Percentiles rank a stretch among this genome's conserved stretches.
These are phyloP conservation scores for Xylaria sp. DNA, from an alignment of 2,329 filamentous ascomycete genomes.

Conservation along the genomic window DNA sequence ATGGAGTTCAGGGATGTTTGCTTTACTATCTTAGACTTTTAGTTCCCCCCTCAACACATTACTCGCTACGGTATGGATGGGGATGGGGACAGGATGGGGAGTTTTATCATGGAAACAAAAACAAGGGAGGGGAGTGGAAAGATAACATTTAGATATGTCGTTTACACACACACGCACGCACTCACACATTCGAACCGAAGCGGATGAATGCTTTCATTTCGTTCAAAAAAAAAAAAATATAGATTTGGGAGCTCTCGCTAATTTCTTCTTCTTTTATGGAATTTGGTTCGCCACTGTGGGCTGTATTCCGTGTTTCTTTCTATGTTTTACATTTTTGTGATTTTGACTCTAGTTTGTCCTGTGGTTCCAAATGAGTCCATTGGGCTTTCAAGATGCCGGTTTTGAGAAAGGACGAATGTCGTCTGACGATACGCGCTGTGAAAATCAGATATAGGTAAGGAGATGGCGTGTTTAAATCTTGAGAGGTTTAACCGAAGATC, in stretches of 20 bases:
- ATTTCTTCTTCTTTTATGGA: too few species aligned
- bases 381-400: background rate
- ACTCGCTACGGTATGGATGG: background rate
- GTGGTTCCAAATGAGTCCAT: constrained; percentile 10
- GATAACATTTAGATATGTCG: too few species aligned
- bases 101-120: too few species aligned
- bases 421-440: too few species aligned
- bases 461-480: too few species aligned
- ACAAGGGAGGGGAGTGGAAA: too few species aligned
- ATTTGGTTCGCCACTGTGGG: constrained; percentile 15
- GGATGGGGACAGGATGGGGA: background rate
- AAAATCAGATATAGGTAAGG: too few species aligned
- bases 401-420: background rate
- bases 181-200: too few species aligned
- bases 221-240: too few species aligned
- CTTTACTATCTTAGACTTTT: background rate
- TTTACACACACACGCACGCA: too few species aligned
- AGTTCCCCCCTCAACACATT: background rate
- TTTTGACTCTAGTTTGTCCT: constrained; percentile 20
- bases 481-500: constrained; percentile 47
- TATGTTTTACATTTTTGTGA: constrained; percentile 16
- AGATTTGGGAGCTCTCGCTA: too few species aligned
- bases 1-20: constrained; percentile 26
- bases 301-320: constrained; percentile 21
- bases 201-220: too few species aligned